Base-by-base conservation (phyloP, 495 filamentous ascomycete species). In the Penicillium soppii region DNA sequence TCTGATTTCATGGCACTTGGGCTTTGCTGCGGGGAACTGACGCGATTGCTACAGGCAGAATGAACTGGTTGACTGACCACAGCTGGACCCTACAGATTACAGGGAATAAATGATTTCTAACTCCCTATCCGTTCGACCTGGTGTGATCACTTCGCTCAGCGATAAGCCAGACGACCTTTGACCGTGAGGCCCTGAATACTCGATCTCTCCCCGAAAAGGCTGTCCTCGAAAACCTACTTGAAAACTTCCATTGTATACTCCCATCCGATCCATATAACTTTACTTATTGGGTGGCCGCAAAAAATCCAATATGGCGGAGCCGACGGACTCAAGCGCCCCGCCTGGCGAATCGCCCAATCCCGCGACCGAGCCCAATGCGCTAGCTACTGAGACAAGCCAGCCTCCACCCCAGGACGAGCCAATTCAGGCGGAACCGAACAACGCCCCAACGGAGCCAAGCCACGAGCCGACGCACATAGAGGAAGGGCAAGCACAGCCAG, bases 261-360 rank as follows among this genome's bases (percentile, higher is more conserved):
- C 13, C 23, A 47, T 32, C 13, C 37, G 29, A 37, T 29, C 26
- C 29, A 47, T 5, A 5, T 10, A 13, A 44, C 46, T 36, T 12
- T 29, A 30, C n/a, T 37, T 8, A 33, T 26, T 54, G 35, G 41
- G 46, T 25, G 50, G 32, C 44, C 33, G 41, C 10, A 26, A 50
- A 26, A 50, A 33, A 43, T 33, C 42, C 39, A 44, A 62, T 33
- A 75, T 73, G 72, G 63, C 67, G 32, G 72, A 75, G 39, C 56
- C 65, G 13, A 57, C 60, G 49, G 70, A 73, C 25, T 53, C 65
- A 15, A 57, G 50, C 45, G 60, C 58, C 33, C 54, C 64, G 36
- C 42, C 70, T 50, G 65, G 61, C 20, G 68, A 70, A 29, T 44
- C 62, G 43, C 57, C 62, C 43, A 61, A 65, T 39, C 37, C 53